Conservation (phyloP, 78 protist species). For the Diacronema lutheri region DNA sequence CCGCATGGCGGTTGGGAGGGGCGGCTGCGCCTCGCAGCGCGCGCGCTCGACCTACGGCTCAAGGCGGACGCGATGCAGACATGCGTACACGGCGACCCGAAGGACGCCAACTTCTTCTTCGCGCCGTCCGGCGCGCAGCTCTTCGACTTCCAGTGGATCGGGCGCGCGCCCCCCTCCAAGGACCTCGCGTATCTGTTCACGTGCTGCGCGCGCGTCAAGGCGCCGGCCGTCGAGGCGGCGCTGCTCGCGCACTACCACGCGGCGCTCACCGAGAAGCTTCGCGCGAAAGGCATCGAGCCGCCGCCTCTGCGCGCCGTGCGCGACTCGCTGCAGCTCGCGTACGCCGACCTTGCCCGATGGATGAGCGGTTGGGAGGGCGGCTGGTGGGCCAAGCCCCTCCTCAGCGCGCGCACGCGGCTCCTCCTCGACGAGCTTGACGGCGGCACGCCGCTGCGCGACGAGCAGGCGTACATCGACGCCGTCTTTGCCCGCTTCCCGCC, state of each 20-base stretch:
- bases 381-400: not conserved
- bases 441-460: not conserved
- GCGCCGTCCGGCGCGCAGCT: not conserved
- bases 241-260: not conserved
- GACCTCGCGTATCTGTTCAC: not conserved
- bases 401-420: not conserved
- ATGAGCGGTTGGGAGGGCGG: not conserved
- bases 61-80: slow-evolving; percentile 2
- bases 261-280: not conserved
- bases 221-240: not conserved
- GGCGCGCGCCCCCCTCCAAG: slow-evolving; percentile 3
- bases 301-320: not conserved
- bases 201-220: not conserved
- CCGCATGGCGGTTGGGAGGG: not conserved
- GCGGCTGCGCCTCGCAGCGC: not conserved
- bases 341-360: not conserved
- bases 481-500: too few relatives aligned
- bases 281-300: not conserved
- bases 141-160: slow-evolving; percentile 5
- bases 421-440: not conserved
- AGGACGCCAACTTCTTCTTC: slow-evolving; percentile 6
- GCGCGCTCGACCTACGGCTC: not conserved
- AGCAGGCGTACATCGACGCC: too few relatives aligned
- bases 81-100: not conserved
- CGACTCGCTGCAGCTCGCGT: not conserved